phyloP scores from a whole-genome alignment of 208 protist genomes.

The Crithidia thermophila region DNA sequence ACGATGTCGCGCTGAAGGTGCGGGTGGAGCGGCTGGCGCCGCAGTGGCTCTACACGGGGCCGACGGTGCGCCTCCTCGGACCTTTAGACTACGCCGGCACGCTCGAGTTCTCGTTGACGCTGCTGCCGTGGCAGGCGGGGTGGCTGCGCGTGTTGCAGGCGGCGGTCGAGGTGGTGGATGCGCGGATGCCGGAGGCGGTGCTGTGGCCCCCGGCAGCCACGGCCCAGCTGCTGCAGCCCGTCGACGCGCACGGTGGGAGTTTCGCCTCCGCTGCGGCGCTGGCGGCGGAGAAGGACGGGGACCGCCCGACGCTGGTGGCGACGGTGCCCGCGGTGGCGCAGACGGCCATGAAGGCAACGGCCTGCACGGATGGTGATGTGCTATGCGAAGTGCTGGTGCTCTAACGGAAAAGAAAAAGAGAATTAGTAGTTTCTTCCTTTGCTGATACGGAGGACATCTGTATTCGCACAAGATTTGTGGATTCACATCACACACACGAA shows the following conservation, averaged over 20 bases:
- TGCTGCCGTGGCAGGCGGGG: conserved; percentile 71
- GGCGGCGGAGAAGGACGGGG: not conserved
- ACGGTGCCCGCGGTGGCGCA: conserved; percentile 19
- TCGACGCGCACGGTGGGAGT: not conserved
- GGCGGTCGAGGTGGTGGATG: conserved; percentile 58
- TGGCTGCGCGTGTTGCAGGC: conserved; percentile 40
- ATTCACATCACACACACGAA: no score
- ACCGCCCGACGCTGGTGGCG: conserved; percentile 5
- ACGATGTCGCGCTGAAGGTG: conserved; percentile 62
- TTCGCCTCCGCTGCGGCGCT: not conserved
- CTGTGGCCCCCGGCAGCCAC: conserved; percentile 54
- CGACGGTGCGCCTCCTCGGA: conserved; percentile 47
- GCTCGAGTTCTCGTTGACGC: conserved; percentile 42
- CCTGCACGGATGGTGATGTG: conserved; percentile 1
- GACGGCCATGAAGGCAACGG: conserved; percentile 18
- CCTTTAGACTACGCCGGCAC: conserved; percentile 27
- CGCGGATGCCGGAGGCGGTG: conserved; percentile 30
- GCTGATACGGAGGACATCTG: no score
- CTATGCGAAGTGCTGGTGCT: conserved; percentile 56
- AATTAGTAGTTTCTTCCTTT: no score
- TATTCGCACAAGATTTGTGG: no score
- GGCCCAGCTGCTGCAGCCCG: conserved; percentile 11
- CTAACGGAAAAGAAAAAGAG: conserved; percentile 24
- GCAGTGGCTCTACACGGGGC: conserved; percentile 69
- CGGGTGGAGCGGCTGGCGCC: conserved; percentile 65